Base-by-base conservation (phyloP, 768 basidiomycete genomes). In the Cystofilobasidium ferigula region DNA sequence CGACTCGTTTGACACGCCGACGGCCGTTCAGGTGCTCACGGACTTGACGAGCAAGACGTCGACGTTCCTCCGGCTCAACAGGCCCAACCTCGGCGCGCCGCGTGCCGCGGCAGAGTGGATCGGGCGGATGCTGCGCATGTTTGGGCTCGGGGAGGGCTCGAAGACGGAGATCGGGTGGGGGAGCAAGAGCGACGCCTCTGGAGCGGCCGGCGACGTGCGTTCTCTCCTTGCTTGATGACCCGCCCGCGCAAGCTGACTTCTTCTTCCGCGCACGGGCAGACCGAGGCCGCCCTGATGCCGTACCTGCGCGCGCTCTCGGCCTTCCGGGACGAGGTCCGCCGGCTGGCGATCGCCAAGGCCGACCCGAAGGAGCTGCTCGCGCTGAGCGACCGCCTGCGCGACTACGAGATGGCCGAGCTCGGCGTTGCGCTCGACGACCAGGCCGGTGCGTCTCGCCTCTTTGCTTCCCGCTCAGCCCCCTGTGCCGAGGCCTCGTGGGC, bases 361-460 rank as follows among this genome's bases (percentile, higher is more conserved):
- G 81, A 87, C 2, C 75, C 86, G 43, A 84, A 84, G 74, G 88
- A 93, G 69, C 88, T 97, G 69, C 78, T 99, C 56, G 81, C 83
- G 26, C 82, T 95, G 28, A 92, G 85, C 72, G 95, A 99, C 78
- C 85, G 83, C 69, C 81, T 99, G 67, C 84, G 95, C 20, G 94
- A 98, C 73, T 79, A 82, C 38, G 93, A 95, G 72, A 79, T 97
- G 48, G 86, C 93, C 48, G 86, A 91, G n/a, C 80, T 98, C 58
- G 95, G 95, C 10, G 89, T 99, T 8, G 92, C 92, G 10, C 79
- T 99, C 38, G 95, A 98, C 74, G 95, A 99, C 78, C 89, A 91
- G 78, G 90, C 93, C 80, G 91, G 91, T 85, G 69, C 59, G 78
- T 75, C 13, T 12, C 22, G 24, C 28, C n/a, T 43, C 34, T 32